Base-by-base conservation (phyloP, 306 rosid genomes). In the Morella rubra region DNA sequence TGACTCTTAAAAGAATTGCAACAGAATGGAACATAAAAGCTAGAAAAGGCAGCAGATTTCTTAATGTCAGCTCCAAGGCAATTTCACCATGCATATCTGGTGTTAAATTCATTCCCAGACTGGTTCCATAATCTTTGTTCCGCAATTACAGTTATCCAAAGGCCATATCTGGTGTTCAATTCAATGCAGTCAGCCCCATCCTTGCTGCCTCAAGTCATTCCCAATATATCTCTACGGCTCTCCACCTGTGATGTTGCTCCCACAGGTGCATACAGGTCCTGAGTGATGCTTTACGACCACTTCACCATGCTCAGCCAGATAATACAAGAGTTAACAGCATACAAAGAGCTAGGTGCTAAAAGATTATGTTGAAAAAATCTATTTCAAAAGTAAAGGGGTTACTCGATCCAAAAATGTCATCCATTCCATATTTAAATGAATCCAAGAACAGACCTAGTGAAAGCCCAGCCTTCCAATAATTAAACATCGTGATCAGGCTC, bases 391-490 rank as follows among this genome's bases (percentile, higher is more conserved):
- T 44, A 84, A 83, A 69, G 77, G 75, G 78, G 68, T 73, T 67
- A 69, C 77, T 52, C 46, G 81, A 75, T 52, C 83, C 91, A 14
- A 83, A 76, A 74, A 80, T 75, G 69, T 79, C 83, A 52, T 79
- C 80, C 82, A 82, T 78, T 83, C 87, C 86, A 73, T 86, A 94
- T 67, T 94, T 92, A 75, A 94, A 92, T 13, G 98, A 94, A 89
- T 94, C 98, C 90, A 94, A 86, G 93, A 94, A 92, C 78, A 94
- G 98, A 73, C 98, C 97, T 47, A 94, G 60, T 4, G 93, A 87
- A 72, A 94, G 97, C 73, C 98, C 98, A 67, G 97, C 90, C 80
- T 94, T 94, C 98, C 98, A 92, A 81, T 86, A 94, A 85, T 94
- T 94, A 82, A 92, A 87, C 83, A 92, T 79, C 76, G 93, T 85